phyloP scores from a whole-genome alignment of 257 asterid genomes.

The Solanum ahanhuiri region DNA sequence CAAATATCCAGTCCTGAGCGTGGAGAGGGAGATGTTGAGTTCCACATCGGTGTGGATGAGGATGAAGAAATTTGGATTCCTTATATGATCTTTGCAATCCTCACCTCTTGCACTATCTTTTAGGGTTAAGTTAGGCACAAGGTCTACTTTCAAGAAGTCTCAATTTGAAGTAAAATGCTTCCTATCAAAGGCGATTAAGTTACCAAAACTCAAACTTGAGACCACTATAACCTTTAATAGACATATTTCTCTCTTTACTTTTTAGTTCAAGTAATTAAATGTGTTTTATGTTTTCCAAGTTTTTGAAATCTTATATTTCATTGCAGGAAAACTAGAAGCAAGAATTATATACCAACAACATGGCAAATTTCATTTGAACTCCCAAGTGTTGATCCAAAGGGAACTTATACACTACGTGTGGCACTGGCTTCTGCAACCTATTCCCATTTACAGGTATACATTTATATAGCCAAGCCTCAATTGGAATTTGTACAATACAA shows the following conservation, averaged over 20 bases:
- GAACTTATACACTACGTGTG: not conserved
- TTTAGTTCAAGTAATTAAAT: not conserved
- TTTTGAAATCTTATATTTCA: not conserved
- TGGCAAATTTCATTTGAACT: constrained; percentile 2
- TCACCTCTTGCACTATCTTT: too few relatives aligned
- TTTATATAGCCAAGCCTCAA: not conserved
- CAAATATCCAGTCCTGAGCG: not conserved
- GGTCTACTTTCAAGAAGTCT: too few relatives aligned
- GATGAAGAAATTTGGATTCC: too few relatives aligned
- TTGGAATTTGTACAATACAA: too few relatives aligned
- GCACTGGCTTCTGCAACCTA: constrained; percentile 8
- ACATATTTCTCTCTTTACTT: not conserved
- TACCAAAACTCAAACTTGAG: too few relatives aligned
- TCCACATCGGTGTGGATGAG: too few relatives aligned
- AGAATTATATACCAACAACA: constrained; percentile 1
- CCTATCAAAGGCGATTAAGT: too few relatives aligned
- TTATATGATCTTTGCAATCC: too few relatives aligned
- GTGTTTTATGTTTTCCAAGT: not conserved
- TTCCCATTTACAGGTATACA: not conserved
- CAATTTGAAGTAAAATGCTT: too few relatives aligned
- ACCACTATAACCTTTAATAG: not conserved
- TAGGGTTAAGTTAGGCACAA: too few relatives aligned
- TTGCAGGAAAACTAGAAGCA: constrained; percentile 1
- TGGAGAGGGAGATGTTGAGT: not conserved
- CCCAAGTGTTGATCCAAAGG: not conserved